Conservation (phyloP, 1,139 yeast species). For the Zygosaccharomyces sapae region DNA sequence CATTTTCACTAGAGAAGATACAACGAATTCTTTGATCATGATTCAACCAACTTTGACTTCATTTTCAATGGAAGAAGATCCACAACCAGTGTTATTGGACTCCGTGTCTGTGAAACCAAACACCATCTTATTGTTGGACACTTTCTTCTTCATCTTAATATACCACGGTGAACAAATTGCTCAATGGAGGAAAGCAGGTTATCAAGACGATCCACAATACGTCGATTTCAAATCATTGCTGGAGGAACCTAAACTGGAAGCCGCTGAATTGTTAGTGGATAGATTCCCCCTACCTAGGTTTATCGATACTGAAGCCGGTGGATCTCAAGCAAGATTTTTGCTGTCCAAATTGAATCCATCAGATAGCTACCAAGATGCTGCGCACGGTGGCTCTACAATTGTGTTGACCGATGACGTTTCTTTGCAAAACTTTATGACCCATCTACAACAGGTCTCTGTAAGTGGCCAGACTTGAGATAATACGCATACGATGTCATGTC, state of each 20-base stretch:
- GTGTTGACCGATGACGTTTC: conserved; percentile 95
- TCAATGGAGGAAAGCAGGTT: conserved; percentile 94
- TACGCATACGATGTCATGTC: conserved; percentile 6
- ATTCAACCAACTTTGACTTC: conserved; percentile 93
- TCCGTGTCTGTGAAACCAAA: conserved; percentile 90
- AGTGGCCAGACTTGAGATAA: conserved; percentile 38
- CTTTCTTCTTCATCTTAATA: conserved; percentile 92
- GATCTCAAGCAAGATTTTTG: conserved; percentile 95
- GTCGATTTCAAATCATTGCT: conserved; percentile 81
- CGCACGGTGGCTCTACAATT: conserved; percentile 59
- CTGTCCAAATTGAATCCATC: conserved; percentile 93
- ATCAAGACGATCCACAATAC: conserved; percentile 86
- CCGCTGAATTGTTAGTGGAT: conserved; percentile 83
- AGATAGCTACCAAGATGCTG: conserved; percentile 68
- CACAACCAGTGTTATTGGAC: conserved; percentile 88
- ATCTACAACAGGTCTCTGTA: conserved; percentile 79
- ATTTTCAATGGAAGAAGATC: conserved; percentile 78
- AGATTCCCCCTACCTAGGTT: conserved; percentile 96
- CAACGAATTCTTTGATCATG: conserved; percentile 91
- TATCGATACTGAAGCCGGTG: conserved; percentile 95
- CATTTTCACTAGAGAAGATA: conserved; percentile 84
- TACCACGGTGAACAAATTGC: conserved; percentile 95
- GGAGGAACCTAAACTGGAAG: conserved; percentile 88
- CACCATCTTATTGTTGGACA: conserved; percentile 79
- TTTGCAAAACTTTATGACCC: conserved; percentile 86